Conservation (phyloP, 257 asterid species). For the Cinchona pubescens region DNA sequence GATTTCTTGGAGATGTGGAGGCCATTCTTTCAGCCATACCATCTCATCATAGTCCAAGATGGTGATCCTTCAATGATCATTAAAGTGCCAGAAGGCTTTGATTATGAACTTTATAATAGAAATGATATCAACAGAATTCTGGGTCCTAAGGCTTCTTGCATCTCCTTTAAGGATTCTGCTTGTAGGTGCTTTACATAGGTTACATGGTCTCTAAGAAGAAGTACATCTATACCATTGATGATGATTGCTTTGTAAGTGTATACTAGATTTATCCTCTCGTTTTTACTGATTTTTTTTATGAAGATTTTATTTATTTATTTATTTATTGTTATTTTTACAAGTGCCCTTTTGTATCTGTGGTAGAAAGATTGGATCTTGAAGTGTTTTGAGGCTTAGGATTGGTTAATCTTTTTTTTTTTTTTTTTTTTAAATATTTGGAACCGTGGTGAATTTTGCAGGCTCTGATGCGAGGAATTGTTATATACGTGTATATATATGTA, state of each 20-base stretch:
- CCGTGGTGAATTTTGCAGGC: neutral
- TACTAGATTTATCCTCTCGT: neutral
- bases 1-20: conserved; percentile 86
- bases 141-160: conserved; percentile 81
- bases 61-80: conserved; percentile 68
- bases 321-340: neutral
- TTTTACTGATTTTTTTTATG: neutral
- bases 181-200: conserved; percentile 78
- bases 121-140: conserved; percentile 73
- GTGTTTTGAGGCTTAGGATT: conserved; percentile 19
- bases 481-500: no score
- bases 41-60: conserved; percentile 75
- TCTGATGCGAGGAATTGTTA: conserved; percentile 2
- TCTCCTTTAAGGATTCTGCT: conserved; percentile 77
- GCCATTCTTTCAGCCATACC: conserved; percentile 71
- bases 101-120: conserved; percentile 69
- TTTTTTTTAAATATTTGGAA: neutral
- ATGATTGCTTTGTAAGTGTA: conserved; percentile 73
- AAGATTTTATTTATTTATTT: neutral
- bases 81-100: conserved; percentile 63
- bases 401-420: neutral
- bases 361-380: conserved; percentile 28
- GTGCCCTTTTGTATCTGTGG: conserved; percentile 4
- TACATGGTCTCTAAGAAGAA: conserved; percentile 85
- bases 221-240: conserved; percentile 75